phyloP scores from a whole-genome alignment of 768 basidiomycete species.

The Russula griseocarnosa region DNA sequence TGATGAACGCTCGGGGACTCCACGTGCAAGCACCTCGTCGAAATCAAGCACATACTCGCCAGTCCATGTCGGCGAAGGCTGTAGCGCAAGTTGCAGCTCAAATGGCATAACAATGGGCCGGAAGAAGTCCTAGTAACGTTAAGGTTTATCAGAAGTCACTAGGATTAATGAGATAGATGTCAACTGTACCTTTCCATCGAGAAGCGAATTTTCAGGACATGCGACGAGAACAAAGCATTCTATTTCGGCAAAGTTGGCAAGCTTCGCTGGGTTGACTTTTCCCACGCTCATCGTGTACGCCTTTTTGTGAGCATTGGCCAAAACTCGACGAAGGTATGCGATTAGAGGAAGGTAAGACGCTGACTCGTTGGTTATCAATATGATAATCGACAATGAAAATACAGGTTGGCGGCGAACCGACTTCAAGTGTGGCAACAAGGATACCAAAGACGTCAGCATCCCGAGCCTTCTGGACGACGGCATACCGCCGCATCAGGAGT shows the following conservation, averaged over 20 bases:
- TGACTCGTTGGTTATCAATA: conserved; percentile 32
- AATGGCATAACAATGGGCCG: conserved; percentile 91
- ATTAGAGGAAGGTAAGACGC: conserved; percentile 72
- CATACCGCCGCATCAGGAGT: conserved; percentile 83
- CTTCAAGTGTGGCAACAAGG: conserved; percentile 66
- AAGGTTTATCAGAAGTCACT: neutral
- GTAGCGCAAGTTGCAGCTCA: conserved; percentile 80
- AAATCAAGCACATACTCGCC: conserved; percentile 80
- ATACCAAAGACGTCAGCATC: conserved; percentile 95
- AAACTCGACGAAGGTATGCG: conserved; percentile 57
- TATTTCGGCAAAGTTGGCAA: conserved; percentile 94
- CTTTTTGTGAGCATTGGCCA: neutral
- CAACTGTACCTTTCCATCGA: conserved; percentile 58
- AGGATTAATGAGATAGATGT: neutral
- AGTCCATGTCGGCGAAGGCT: conserved; percentile 59
- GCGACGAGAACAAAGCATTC: conserved; percentile 95
- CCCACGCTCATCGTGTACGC: conserved; percentile 83
- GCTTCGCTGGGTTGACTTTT: conserved; percentile 89
- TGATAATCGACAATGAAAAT: neutral
- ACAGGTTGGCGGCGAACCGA: neutral
- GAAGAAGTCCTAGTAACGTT: conserved; percentile 70
- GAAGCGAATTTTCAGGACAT: conserved; percentile 52
- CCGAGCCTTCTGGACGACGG: conserved; percentile 77
- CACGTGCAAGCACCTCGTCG: conserved; percentile 33
- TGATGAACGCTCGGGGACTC: conserved; percentile 21